A percentile compares a stretch with the other conserved stretches of the same genome.
These are phyloP conservation scores for Volvox reticuliferus DNA, from an alignment of 139 green algal genomes.

Conservation along the genomic window DNA sequence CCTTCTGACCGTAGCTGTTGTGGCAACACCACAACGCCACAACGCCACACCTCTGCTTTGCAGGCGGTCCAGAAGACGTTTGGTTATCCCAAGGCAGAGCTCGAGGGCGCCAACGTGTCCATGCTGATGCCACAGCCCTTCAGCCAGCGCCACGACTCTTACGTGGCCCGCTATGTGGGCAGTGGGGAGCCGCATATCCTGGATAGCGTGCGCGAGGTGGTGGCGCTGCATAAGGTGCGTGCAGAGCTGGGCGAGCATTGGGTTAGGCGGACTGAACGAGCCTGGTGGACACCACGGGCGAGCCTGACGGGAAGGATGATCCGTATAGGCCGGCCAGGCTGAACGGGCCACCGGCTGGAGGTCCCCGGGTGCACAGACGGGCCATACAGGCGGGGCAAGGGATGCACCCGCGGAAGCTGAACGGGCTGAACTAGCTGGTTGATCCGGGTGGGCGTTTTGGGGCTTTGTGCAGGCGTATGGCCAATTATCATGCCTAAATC, in stretches of 20 bases:
- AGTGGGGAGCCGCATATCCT: constrained; percentile 59
- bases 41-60: neutral
- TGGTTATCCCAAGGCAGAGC: constrained; percentile 55
- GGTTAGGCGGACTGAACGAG: too few relatives aligned
- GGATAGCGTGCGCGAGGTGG: constrained; percentile 56
- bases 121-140: constrained; percentile 63
- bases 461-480: too few relatives aligned
- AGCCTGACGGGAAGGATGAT: too few relatives aligned
- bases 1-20: too few relatives aligned
- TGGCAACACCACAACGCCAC: too few relatives aligned
- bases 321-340: neutral
- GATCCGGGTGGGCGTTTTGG: too few relatives aligned
- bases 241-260: neutral
- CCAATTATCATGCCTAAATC: too few relatives aligned
- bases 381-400: neutral
- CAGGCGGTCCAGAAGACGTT: constrained; percentile 44
- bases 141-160: constrained; percentile 43
- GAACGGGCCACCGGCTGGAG: neutral
- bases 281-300: too few relatives aligned
- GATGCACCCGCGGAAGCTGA: neutral
- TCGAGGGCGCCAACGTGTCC: constrained; percentile 51
- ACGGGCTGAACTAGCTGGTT: too few relatives aligned
- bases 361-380: neutral
- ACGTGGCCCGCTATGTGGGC: constrained; percentile 51
- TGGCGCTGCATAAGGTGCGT: constrained; percentile 54